Conservation (phyloP, 768 basidiomycete species). For the Lactarius evosmus region DNA sequence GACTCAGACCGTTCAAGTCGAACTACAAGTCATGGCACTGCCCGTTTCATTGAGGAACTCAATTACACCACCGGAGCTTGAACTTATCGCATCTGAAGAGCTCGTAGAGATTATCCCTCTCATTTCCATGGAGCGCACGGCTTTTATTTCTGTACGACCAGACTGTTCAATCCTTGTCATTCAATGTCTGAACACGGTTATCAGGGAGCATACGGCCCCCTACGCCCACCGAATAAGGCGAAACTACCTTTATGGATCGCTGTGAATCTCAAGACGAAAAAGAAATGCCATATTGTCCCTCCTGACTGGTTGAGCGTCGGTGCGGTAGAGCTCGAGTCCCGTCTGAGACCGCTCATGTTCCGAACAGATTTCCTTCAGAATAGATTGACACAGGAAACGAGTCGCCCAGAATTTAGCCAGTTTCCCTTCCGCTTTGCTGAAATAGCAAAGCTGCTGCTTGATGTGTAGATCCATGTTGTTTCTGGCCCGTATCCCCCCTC, state of each 20-base stretch:
- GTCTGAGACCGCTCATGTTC: not conserved
- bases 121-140: constrained; percentile 86
- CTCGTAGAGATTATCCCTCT: constrained; percentile 83
- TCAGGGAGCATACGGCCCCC: constrained; percentile 90
- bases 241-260: constrained; percentile 97
- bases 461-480: constrained; percentile 60
- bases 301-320: constrained; percentile 88
- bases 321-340: constrained; percentile 39
- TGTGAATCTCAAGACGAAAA: constrained; percentile 87
- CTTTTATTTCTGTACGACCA: constrained; percentile 77
- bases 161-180: not conserved
- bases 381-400: constrained; percentile 69
- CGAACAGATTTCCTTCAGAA: constrained; percentile 75
- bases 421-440: constrained; percentile 89
- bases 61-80: constrained; percentile 80
- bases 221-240: constrained; percentile 81
- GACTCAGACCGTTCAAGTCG: not conserved
- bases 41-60: constrained; percentile 67
- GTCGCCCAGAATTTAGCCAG: constrained; percentile 66
- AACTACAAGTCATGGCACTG: constrained; percentile 58
- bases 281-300: constrained; percentile 88
- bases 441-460: constrained; percentile 87
- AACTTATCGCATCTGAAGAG: constrained; percentile 83
- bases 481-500: not conserved
- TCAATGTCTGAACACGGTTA: not conserved